Conservation (phyloP, 768 basidiomycete genomes). For the Naganishia kalamii region DNA sequence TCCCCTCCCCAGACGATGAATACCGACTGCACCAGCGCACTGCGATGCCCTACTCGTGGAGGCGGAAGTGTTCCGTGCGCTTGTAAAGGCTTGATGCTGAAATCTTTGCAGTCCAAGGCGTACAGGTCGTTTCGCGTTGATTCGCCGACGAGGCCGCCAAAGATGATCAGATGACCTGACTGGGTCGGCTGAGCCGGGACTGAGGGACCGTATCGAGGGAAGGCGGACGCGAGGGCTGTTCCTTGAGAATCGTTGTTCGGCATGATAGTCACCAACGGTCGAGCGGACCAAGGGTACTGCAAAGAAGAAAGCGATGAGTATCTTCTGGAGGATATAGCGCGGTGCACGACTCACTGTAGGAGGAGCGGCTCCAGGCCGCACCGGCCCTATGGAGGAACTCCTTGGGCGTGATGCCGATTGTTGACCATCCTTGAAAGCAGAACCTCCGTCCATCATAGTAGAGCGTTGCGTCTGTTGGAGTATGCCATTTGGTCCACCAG, state of each 20-base stretch:
- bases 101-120: constrained; percentile 71
- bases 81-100: constrained; percentile 73
- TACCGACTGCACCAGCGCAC: constrained; percentile 90
- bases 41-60: constrained; percentile 90
- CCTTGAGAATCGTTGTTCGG: constrained; percentile 5
- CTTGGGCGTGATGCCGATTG: neutral
- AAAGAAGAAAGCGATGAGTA: neutral
- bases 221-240: constrained; percentile 7
- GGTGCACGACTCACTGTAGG: neutral
- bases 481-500: constrained; percentile 9
- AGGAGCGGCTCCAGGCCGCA: neutral
- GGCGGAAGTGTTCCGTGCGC: constrained; percentile 82
- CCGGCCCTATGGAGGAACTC: neutral
- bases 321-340: no score
- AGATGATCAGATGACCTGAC: constrained; percentile 83
- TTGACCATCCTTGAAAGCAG: neutral
- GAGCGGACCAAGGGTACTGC: constrained; percentile 25
- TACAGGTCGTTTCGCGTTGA: constrained; percentile 86
- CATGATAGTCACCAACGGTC: neutral
- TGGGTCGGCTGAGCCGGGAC: constrained; percentile 26
- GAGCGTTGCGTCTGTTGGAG: neutral
- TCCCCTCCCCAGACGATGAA: constrained; percentile 98
- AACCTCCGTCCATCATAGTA: neutral
- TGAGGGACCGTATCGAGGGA: constrained; percentile 20
- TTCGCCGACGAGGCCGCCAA: constrained; percentile 92